Evolutionary conservation across 495 filamentous ascomycete genomes (phyloP).

Genomic region (Parathielavia appendiculata): DNA sequence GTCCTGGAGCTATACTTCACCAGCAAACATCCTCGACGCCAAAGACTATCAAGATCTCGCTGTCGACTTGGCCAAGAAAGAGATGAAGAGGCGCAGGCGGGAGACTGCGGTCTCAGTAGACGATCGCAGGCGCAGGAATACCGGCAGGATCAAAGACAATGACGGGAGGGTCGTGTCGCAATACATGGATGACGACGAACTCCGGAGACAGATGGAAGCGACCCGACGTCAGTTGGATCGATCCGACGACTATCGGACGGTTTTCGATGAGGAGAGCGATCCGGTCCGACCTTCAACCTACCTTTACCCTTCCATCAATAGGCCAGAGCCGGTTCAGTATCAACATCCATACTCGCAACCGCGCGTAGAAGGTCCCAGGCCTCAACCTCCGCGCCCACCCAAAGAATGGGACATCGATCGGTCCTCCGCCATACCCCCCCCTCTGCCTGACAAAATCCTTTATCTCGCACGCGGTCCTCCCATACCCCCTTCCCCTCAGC

Average conservation of each 20-base stretch:
- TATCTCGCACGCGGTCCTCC: not conserved
- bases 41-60: constrained; percentile 69
- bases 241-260: constrained; percentile 13
- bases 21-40: constrained; percentile 53
- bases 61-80: constrained; percentile 67
- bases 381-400: constrained; percentile 43
- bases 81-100: constrained; percentile 64
- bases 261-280: constrained; percentile 11
- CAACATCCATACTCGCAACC: constrained; percentile 22
- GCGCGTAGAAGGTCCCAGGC: constrained; percentile 13
- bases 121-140: constrained; percentile 52
- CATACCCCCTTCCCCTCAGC: constrained; percentile 6
- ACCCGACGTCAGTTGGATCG: constrained; percentile 41
- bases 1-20: constrained; percentile 38
- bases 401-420: constrained; percentile 32
- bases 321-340: constrained; percentile 41
- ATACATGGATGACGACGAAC: constrained; percentile 41
- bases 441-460: constrained; percentile 4
- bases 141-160: constrained; percentile 47
- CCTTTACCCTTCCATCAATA: constrained; percentile 47
- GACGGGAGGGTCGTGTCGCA: not conserved
- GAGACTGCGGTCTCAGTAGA: constrained; percentile 50
- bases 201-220: constrained; percentile 47
- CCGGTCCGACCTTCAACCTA: constrained; percentile 28
- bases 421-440: not conserved